These are phyloP conservation scores for Pichia sp. DNA, from an alignment of 1,139 yeast genomes.

Conservation along the genomic window DNA sequence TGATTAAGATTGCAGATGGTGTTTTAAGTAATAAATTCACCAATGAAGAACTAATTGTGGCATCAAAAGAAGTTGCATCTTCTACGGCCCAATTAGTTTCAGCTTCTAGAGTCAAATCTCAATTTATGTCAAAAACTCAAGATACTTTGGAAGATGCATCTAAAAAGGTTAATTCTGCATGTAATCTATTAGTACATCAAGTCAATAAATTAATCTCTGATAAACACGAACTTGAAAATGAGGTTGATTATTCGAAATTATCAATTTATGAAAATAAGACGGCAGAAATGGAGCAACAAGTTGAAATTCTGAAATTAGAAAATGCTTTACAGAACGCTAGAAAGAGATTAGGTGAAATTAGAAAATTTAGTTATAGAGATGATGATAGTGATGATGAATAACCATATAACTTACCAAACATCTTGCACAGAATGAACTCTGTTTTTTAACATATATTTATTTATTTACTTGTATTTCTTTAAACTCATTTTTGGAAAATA, in stretches of 20 bases:
- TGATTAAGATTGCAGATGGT: conserved; percentile 83
- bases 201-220: conserved; percentile 29
- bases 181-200: conserved; percentile 60
- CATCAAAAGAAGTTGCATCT: conserved; percentile 88
- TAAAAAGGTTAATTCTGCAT: conserved; percentile 62
- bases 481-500: background rate
- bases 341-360: conserved; percentile 75
- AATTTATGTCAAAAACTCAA: conserved; percentile 70
- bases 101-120: conserved; percentile 83
- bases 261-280: conserved; percentile 81
- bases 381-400: conserved; percentile 43
- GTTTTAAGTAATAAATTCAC: conserved; percentile 52
- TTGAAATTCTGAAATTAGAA: conserved; percentile 77
- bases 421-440: conserved; percentile 1
- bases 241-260: conserved; percentile 59
- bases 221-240: conserved; percentile 26
- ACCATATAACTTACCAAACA: too few species aligned
- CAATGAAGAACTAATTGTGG: conserved; percentile 81
- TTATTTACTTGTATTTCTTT: background rate
- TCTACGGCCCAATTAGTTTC: conserved; percentile 91
- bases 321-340: conserved; percentile 65
- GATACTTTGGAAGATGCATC: conserved; percentile 66
- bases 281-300: conserved; percentile 90
- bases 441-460: background rate
- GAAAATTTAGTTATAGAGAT: conserved; percentile 65